phyloP scores from a whole-genome alignment of 2,329 filamentous ascomycete species.

The Hypoxylon rubiginosum region DNA sequence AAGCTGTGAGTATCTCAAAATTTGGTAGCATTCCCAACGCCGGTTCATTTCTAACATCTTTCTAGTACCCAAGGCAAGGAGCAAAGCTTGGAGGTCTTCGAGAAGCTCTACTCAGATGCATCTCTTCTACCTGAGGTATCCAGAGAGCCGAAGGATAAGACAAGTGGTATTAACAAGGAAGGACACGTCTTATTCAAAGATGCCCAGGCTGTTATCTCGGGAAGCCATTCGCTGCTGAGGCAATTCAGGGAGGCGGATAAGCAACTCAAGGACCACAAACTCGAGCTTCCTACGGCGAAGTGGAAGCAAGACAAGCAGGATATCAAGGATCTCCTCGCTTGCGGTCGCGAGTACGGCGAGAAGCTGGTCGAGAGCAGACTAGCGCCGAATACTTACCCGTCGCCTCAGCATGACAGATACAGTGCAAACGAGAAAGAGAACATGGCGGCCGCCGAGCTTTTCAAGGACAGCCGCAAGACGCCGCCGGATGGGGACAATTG shows the following conservation, averaged over 20 bases:
- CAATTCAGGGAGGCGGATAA: slow-evolving; percentile 50
- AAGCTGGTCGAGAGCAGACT: slow-evolving; percentile 47
- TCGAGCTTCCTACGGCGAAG: slow-evolving; percentile 45
- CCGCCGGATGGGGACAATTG: slow-evolving; percentile 46
- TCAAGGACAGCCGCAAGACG: slow-evolving; percentile 47
- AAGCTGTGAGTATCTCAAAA: slow-evolving; percentile 48
- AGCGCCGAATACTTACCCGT: slow-evolving; percentile 35
- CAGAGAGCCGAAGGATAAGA: neutral
- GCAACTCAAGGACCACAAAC: slow-evolving; percentile 42
- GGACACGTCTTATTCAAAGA: slow-evolving; percentile 46
- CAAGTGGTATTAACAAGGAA: slow-evolving; percentile 37
- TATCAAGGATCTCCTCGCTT: slow-evolving; percentile 50
- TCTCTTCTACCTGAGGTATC: neutral
- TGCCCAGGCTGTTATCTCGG: slow-evolving; percentile 40
- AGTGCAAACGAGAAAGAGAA: slow-evolving; percentile 45
- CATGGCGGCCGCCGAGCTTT: slow-evolving; percentile 50
- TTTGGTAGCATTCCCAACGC: neutral
- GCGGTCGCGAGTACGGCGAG: slow-evolving; percentile 53
- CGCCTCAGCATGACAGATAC: slow-evolving; percentile 33
- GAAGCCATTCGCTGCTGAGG: slow-evolving; percentile 47
- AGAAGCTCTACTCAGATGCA: slow-evolving; percentile 34
- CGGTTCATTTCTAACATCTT: slow-evolving; percentile 14
- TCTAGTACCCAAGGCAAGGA: slow-evolving; percentile 35
- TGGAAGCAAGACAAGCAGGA: slow-evolving; percentile 55
- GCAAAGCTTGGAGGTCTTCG: slow-evolving; percentile 26